These are phyloP conservation scores for Salix caprea DNA, from an alignment of 345 rosid genomes.

Conservation along the genomic window DNA sequence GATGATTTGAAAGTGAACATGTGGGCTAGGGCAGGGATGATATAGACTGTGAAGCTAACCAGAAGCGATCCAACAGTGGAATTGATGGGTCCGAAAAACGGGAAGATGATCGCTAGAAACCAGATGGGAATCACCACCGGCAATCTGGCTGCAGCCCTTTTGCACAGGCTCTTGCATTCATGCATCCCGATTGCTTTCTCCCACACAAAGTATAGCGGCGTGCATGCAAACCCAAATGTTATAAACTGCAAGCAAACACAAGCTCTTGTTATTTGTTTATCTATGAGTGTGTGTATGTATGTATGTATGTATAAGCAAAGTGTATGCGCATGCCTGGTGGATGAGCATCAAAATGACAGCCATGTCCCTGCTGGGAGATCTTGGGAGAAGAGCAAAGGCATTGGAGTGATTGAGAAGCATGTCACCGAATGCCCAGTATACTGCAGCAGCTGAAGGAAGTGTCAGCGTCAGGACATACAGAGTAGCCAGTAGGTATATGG, in stretches of 20 bases:
- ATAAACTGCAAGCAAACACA: slow-evolving; percentile 57
- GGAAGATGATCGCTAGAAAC: slow-evolving; percentile 92
- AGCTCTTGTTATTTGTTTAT: background rate
- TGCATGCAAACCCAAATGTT: slow-evolving; percentile 96
- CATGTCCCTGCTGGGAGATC: slow-evolving; percentile 65
- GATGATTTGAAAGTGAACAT: slow-evolving; percentile 85
- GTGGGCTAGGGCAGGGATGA: slow-evolving; percentile 92
- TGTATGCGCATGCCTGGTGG: slow-evolving; percentile 58
- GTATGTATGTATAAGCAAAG: background rate
- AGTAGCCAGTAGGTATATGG: slow-evolving; percentile 80
- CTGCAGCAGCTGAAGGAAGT: slow-evolving; percentile 90
- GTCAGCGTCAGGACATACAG: slow-evolving; percentile 88
- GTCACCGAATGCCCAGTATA: slow-evolving; percentile 98
- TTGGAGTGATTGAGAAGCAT: slow-evolving; percentile 91
- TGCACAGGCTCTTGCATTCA: slow-evolving; percentile 89
- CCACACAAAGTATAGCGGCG: slow-evolving; percentile 95
- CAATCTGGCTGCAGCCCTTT: slow-evolving; percentile 86
- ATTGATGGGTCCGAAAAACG: slow-evolving; percentile 95
- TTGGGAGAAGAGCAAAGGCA: slow-evolving; percentile 89
- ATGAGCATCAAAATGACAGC: slow-evolving; percentile 94
- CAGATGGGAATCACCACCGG: slow-evolving; percentile 95
- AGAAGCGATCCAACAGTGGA: slow-evolving; percentile 96
- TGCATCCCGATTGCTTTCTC: slow-evolving; percentile 98
- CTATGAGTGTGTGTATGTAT: too few relatives aligned
- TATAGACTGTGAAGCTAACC: slow-evolving; percentile 98